Base-by-base conservation (phyloP, 805 yeast species). In the Yarrowia keelungensis region DNA sequence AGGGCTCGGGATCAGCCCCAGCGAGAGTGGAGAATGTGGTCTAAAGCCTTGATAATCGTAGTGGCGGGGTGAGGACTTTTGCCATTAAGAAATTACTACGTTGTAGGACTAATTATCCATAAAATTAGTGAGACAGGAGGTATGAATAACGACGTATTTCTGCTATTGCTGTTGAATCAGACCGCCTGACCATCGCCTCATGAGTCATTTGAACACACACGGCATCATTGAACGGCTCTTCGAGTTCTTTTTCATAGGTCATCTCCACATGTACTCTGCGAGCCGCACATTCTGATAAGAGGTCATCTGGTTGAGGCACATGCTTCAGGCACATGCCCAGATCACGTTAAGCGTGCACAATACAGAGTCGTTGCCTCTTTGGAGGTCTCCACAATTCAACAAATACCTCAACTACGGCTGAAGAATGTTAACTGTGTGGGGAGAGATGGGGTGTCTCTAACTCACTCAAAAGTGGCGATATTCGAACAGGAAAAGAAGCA, bases 401-500 rank as follows among this genome's bases (percentile, higher is more conserved):
- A 49, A 51, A 51, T 38, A 19, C 58, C 58, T 51, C 58, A 51
- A 51, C 43, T 51, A 38, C 58, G 58, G 58, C 58, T 51, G 43
- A 51, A n/a, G 11, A 36, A 51, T 7, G 16, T 16, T 36, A 51
- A 51, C 32, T 19, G 39, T 32, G 15, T 22, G 51, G 11, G 15
- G 16, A 14, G 38, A 14, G 15, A 26, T 19, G 4, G 51, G 10
- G 10, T 16, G 35, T 8, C n/a, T 47, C 9, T 22, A 47, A 14
- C 32, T 22, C 15, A 5, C 7, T 14, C 32, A 45, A 16, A 10
- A 26, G 19, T 10, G 38, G 16, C 7, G 19, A 8, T 26, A 32
- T 15, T 16, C 1, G 22, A 43, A 16, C 9, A 8, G 8, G 11
- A 11, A 43, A n/a, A n/a, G 10, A 2, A 43, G 11, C 9, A 43